Conservation (phyloP, 2,329 filamentous ascomycete species). For the Fusarium phyllophilum region DNA sequence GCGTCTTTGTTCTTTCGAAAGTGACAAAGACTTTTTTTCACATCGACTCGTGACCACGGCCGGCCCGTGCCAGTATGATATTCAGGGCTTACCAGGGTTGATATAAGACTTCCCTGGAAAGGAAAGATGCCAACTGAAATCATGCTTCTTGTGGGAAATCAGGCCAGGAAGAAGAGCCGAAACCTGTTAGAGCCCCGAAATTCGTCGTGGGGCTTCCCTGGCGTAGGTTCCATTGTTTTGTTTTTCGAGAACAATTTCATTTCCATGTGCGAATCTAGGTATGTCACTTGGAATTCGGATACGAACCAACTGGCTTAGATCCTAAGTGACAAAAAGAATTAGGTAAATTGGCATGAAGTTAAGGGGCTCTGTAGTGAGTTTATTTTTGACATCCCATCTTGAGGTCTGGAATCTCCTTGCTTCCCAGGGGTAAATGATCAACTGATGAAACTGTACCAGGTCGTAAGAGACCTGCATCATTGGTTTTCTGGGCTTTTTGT, state of each 20-base stretch:
- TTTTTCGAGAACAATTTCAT: conserved; percentile 24
- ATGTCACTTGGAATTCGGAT: neutral
- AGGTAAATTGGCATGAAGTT: neutral
- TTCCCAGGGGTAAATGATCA: neutral
- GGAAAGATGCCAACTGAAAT: conserved; percentile 31
- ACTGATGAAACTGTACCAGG: neutral
- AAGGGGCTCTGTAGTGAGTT: neutral
- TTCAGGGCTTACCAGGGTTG: conserved; percentile 16
- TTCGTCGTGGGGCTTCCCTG: conserved; percentile 32
- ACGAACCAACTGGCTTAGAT: neutral
- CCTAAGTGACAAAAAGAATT: neutral
- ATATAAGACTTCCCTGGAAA: conserved; percentile 34
- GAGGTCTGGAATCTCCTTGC: neutral
- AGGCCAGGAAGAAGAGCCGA: conserved; percentile 36
- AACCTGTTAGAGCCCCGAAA: conserved; percentile 39
- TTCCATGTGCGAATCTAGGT: conserved; percentile 9
- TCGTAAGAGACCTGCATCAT: neutral
- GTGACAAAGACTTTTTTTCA: conserved; percentile 1
- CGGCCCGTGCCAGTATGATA: conserved; percentile 31
- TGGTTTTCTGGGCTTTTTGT: neutral
- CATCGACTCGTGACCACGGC: conserved; percentile 29
- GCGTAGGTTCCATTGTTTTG: neutral
- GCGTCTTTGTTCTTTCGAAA: conserved; percentile 13
- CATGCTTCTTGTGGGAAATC: conserved; percentile 18
- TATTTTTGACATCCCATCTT: neutral